A percentile compares a stretch with the other conserved stretches of the same genome.
Evolutionary conservation across 1,139 yeast genomes (phyloP).

Genomic region (Suhomyces guaymorum): DNA sequence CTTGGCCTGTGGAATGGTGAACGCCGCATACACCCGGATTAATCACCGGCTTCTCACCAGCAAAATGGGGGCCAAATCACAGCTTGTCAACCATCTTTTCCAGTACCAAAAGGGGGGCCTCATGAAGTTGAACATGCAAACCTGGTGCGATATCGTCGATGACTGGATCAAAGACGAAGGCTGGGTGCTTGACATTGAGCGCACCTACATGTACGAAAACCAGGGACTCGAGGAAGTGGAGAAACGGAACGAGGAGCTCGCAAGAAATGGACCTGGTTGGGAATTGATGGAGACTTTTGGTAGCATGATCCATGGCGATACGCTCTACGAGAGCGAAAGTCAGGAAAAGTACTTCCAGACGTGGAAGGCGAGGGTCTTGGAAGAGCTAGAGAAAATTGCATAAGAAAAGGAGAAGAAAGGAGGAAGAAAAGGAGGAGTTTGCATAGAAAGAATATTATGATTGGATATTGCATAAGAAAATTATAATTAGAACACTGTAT

Average conservation of each 20-base stretch:
- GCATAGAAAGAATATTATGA: no score
- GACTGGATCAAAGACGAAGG: slow-evolving; percentile 53
- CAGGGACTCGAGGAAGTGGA: slow-evolving; percentile 21
- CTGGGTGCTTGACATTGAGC: slow-evolving; percentile 54
- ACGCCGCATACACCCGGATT: slow-evolving; percentile 58
- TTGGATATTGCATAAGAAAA: no score
- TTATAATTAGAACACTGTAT: no score
- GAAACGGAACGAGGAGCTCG: slow-evolving; percentile 26
- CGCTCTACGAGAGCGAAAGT: slow-evolving; percentile 27
- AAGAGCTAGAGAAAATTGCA: slow-evolving; percentile 3
- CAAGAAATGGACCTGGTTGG: slow-evolving; percentile 37
- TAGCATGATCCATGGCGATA: slow-evolving; percentile 38
- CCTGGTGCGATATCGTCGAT: slow-evolving; percentile 55
- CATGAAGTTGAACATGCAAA: slow-evolving; percentile 46
- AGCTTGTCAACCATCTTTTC: slow-evolving; percentile 51
- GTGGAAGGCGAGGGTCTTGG: slow-evolving; percentile 27
- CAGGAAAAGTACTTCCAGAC: slow-evolving; percentile 35
- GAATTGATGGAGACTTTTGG: slow-evolving; percentile 35
- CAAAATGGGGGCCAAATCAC: slow-evolving; percentile 50
- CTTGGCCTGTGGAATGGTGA: slow-evolving; percentile 63
- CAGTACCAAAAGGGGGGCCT: slow-evolving; percentile 55
- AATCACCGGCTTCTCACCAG: slow-evolving; percentile 47
- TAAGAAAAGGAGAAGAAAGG: not conserved
- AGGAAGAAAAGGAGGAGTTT: not conserved
- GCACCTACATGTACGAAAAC: slow-evolving; percentile 36